phyloP scores from a whole-genome alignment of 2,329 filamentous ascomycete species.

The Colletotrichum sp. region DNA sequence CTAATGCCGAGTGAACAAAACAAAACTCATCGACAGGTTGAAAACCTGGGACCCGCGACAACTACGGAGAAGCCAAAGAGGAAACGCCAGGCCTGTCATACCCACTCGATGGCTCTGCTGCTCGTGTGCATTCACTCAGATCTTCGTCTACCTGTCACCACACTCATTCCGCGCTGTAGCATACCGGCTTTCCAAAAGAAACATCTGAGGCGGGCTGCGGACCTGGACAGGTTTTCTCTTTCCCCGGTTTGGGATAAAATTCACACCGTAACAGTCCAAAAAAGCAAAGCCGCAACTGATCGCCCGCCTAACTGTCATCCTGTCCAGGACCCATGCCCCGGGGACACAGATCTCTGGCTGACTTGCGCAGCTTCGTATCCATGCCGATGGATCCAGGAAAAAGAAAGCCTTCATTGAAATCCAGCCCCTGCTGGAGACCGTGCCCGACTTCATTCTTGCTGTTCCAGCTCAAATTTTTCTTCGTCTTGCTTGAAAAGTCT shows the following conservation, averaged over 20 bases:
- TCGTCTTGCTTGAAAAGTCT: background rate
- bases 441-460: background rate
- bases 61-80: background rate
- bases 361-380: background rate
- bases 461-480: background rate
- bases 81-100: background rate
- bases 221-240: background rate
- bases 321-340: background rate
- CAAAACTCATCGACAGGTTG: background rate
- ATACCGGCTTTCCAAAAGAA: background rate
- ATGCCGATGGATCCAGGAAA: background rate
- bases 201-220: background rate
- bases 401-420: background rate
- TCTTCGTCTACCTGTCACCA: background rate
- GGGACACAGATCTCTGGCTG: slow-evolving; percentile 1
- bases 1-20: background rate
- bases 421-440: background rate
- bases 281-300: background rate
- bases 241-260: background rate
- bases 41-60: background rate
- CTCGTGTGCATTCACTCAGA: background rate
- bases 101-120: background rate
- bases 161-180: background rate
- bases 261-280: background rate
- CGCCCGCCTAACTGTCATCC: background rate